A percentile compares a stretch with the other conserved stretches of the same genome.
These are phyloP conservation scores for Kuraishia ogatae DNA, from an alignment of 805 yeast species.

Conservation along the genomic window DNA sequence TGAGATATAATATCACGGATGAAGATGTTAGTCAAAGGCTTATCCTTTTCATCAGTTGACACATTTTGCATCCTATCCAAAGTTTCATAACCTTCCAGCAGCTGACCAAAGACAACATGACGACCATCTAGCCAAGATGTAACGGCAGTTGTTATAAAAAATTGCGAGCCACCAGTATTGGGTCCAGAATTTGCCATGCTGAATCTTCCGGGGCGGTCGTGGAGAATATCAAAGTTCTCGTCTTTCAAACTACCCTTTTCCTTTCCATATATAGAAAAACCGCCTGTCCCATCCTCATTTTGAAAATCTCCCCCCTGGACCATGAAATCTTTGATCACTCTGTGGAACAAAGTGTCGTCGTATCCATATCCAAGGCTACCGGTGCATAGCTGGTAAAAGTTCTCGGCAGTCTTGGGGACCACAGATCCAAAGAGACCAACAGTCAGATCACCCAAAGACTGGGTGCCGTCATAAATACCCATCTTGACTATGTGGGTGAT, in stretches of 20 bases:
- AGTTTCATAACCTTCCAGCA: slow-evolving; percentile 56
- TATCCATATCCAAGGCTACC: slow-evolving; percentile 27
- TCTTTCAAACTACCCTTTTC: slow-evolving; percentile 46
- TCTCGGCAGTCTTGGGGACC: slow-evolving; percentile 54
- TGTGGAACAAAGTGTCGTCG: slow-evolving; percentile 27
- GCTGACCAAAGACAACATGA: slow-evolving; percentile 77
- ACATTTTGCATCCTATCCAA: slow-evolving; percentile 52
- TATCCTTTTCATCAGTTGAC: slow-evolving; percentile 30
- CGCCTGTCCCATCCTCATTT: slow-evolving; percentile 60
- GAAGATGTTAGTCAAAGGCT: slow-evolving; percentile 34
- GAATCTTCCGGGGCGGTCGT: slow-evolving; percentile 37
- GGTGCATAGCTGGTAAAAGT: slow-evolving; percentile 43
- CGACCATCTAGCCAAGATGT: slow-evolving; percentile 44
- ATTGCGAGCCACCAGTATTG: slow-evolving; percentile 59
- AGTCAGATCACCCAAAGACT: slow-evolving; percentile 32
- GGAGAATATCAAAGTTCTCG: slow-evolving; percentile 51
- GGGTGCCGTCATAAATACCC: slow-evolving; percentile 24
- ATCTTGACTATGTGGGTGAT: slow-evolving; percentile 38
- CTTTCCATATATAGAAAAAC: slow-evolving; percentile 70
- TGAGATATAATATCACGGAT: slow-evolving; percentile 17
- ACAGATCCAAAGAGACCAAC: slow-evolving; percentile 60
- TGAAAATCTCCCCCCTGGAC: slow-evolving; percentile 34
- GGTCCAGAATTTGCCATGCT: slow-evolving; percentile 45
- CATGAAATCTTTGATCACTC: slow-evolving; percentile 35
- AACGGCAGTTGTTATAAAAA: slow-evolving; percentile 54